Percentiles rank a stretch among this genome's conserved stretches.
These are phyloP conservation scores for Primulina huaijiensis DNA, from an alignment of 257 asterid species.

Conservation along the genomic window DNA sequence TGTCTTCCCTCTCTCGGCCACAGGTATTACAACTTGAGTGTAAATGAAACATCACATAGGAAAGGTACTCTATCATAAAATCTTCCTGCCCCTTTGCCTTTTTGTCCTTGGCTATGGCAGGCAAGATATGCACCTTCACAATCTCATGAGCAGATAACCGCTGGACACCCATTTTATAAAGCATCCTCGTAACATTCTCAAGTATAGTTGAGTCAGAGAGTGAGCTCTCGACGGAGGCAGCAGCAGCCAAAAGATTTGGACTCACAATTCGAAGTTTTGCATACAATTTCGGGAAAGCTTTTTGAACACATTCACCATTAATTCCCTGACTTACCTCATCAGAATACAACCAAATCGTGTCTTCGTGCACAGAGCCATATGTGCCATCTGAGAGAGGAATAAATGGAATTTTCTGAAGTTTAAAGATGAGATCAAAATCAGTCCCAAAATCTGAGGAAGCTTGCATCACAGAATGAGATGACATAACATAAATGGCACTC, in stretches of 20 bases:
- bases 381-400: constrained; percentile 85
- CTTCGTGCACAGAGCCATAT: constrained; percentile 63
- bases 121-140: constrained; percentile 71
- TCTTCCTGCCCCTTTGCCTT: constrained; percentile 43
- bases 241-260: constrained; percentile 65
- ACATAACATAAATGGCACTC: constrained; percentile 54
- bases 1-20: constrained; percentile 50
- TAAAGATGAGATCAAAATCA: constrained; percentile 49
- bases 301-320: constrained; percentile 45
- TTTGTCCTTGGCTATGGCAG: constrained; percentile 53
- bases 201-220: constrained; percentile 35
- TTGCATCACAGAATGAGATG: constrained; percentile 36
- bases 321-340: constrained; percentile 42
- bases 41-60: constrained; percentile 80
- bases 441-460: constrained; percentile 33
- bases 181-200: constrained; percentile 70
- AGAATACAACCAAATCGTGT: constrained; percentile 74
- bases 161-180: constrained; percentile 81
- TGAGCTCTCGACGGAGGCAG: constrained; percentile 45
- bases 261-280: constrained; percentile 65
- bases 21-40: constrained; percentile 73
- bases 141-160: constrained; percentile 83
- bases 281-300: constrained; percentile 67
- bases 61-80: constrained; percentile 75
- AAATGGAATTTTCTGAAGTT: constrained; percentile 61